Base-by-base conservation (phyloP, 345 rosid genomes). In the Salix exigua region DNA sequence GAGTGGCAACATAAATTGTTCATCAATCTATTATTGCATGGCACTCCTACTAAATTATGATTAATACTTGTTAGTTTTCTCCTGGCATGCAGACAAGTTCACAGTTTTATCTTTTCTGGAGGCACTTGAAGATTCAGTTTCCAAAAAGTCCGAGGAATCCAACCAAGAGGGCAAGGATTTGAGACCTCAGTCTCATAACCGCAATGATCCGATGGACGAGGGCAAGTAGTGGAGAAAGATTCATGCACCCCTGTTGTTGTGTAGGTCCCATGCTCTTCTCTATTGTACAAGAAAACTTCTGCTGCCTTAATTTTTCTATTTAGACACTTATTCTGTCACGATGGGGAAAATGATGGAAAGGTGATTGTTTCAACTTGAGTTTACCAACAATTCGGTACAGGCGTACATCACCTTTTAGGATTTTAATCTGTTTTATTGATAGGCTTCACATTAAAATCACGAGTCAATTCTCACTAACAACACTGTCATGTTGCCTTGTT, bases 121-220 rank as follows among this genome's bases (percentile, higher is more conserved):
- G 88, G 99, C 98, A 33, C 96, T 96, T 13, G 97, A 96, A 82
- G 99, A 93, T 79, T 91, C 99, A 1, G 94, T 91, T 75, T 81
- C 87, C 23, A 71, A 70, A 60, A 66, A 61, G 38, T 40, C 79
- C 0, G 91, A 84, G 25, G 88, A 80, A 51, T 70, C 85, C 4
- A 80, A 74, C 68, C 79, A 48, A 21, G 87, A 83, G 17, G 87
- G 88, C 71, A 73, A 82, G 81, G 87, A 88, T 77, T 37, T 81
- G 66, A 78, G 68, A 73, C 76, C 88, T 25, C 86, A 79, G 46
- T 82, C 90, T 28, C 83, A 86, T 73, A 79, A 85, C 50, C 73
- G 55, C 16, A 85, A 67, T 14, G 90, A 87, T 26, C 83, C 85
- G 44, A 89, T 89, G 96, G 96, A 91, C 23, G 91, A 89, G 83